phyloP scores from a whole-genome alignment of 805 yeast genomes.

The Candida nanaspora region DNA sequence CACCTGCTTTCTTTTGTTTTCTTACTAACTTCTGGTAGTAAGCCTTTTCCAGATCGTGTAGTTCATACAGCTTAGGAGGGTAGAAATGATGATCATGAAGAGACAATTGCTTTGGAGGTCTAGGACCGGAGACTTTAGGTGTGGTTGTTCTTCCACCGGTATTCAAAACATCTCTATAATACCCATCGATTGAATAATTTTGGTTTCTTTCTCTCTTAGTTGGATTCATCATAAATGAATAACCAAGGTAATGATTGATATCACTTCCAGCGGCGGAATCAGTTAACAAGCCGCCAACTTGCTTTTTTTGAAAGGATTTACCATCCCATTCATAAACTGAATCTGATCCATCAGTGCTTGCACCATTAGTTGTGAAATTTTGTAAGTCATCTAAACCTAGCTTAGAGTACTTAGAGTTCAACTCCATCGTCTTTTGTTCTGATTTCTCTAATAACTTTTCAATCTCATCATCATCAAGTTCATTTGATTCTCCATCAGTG shows the following conservation, averaged over 20 bases:
- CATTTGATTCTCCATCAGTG: slow-evolving; percentile 20
- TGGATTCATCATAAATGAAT: slow-evolving; percentile 78
- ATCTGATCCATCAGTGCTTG: slow-evolving; percentile 16
- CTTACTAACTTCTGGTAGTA: slow-evolving; percentile 64
- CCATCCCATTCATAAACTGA: slow-evolving; percentile 88
- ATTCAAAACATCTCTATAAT: slow-evolving; percentile 46
- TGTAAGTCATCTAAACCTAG: slow-evolving; percentile 74
- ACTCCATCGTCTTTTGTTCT: slow-evolving; percentile 53
- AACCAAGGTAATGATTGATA: slow-evolving; percentile 13
- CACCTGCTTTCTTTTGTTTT: slow-evolving; percentile 30
- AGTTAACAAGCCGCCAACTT: slow-evolving; percentile 33
- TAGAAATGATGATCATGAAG: slow-evolving; percentile 89
- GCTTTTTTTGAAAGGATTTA: slow-evolving; percentile 66
- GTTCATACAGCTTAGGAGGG: slow-evolving; percentile 65
- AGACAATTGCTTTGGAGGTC: slow-evolving; percentile 77
- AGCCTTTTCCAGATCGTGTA: slow-evolving; percentile 77
- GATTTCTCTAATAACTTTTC: slow-evolving; percentile 55
- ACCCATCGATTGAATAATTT: slow-evolving; percentile 82
- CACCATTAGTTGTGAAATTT: slow-evolving; percentile 53
- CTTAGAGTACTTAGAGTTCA: slow-evolving; percentile 56
- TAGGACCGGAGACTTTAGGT: slow-evolving; percentile 51
- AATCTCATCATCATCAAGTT: slow-evolving; percentile 46
- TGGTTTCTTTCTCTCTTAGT: slow-evolving; percentile 79
- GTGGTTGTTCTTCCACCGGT: slow-evolving; percentile 52
- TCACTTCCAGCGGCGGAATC: neutral